phyloP scores from a whole-genome alignment of 2,329 filamentous ascomycete genomes.

The Trichophaea hybrida region DNA sequence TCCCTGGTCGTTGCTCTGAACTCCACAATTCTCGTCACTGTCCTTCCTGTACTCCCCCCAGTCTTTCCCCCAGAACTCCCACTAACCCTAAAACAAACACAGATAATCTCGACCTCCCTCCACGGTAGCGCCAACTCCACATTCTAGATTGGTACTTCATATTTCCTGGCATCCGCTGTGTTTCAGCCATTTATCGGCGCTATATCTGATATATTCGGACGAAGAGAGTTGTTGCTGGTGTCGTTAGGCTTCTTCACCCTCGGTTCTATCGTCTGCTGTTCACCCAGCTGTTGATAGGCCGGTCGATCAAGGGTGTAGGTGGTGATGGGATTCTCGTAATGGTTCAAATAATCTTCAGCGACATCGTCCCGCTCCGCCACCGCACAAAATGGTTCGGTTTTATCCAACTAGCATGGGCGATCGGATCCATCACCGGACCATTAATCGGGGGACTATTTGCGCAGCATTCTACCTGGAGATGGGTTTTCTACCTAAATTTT shows the following conservation, averaged over 20 bases:
- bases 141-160: neutral
- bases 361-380: neutral
- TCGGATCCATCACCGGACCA: neutral
- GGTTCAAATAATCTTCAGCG: neutral
- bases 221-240: neutral
- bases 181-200: neutral
- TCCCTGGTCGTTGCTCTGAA: neutral
- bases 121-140: neutral
- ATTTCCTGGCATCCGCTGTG: neutral
- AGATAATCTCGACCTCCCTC: neutral
- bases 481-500: neutral
- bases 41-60: neutral
- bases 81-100: neutral
- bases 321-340: neutral
- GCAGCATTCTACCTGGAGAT: neutral
- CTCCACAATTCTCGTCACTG: neutral
- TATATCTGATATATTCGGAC: neutral
- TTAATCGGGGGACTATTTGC: neutral
- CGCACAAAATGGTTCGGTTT: neutral
- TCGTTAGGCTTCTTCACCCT: neutral
- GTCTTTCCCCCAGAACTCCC: neutral
- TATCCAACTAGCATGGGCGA: neutral
- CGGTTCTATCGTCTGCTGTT: neutral
- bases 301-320: neutral
- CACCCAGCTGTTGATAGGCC: neutral